Conservation (phyloP, 352 stramenopile species). For the Phytophthora ohioensis region DNA sequence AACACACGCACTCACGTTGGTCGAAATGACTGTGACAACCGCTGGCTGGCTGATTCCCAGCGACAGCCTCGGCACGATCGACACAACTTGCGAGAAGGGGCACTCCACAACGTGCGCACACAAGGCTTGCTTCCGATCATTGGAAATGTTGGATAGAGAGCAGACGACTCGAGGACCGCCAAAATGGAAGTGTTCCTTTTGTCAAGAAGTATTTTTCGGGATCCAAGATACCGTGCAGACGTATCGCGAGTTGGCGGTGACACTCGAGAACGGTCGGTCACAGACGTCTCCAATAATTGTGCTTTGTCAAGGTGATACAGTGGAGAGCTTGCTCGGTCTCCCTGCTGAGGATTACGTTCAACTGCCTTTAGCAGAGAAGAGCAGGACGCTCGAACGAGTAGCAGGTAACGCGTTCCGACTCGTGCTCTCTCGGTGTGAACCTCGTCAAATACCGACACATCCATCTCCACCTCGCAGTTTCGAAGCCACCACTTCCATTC, state of each 20-base stretch:
- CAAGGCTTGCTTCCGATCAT: slow-evolving; percentile 31
- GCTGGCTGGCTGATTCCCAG: slow-evolving; percentile 64
- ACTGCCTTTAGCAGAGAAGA: slow-evolving; percentile 53
- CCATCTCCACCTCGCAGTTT: slow-evolving; percentile 4
- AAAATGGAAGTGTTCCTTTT: slow-evolving; percentile 66
- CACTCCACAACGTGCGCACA: slow-evolving; percentile 61
- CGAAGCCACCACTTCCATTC: slow-evolving; percentile 5
- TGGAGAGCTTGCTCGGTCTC: slow-evolving; percentile 53
- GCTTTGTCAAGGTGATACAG: slow-evolving; percentile 54
- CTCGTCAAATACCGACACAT: slow-evolving; percentile 24
- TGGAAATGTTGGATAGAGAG: slow-evolving; percentile 30
- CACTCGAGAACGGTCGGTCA: slow-evolving; percentile 50
- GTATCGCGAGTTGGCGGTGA: slow-evolving; percentile 51
- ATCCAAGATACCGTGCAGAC: slow-evolving; percentile 59
- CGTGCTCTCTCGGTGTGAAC: slow-evolving; percentile 56
- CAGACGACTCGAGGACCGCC: slow-evolving; percentile 7
- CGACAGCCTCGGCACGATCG: slow-evolving; percentile 27
- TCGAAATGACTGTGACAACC: slow-evolving; percentile 43
- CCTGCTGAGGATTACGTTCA: slow-evolving; percentile 59
- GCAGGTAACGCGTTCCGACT: slow-evolving; percentile 45
- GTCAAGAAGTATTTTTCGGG: slow-evolving; percentile 61
- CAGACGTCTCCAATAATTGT: slow-evolving; percentile 28
- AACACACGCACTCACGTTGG: slow-evolving; percentile 28
- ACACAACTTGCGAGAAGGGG: slow-evolving; percentile 54
- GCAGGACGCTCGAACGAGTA: slow-evolving; percentile 35